Base-by-base conservation (phyloP, 441 rosid species). In the Erodium chrysanthum region DNA sequence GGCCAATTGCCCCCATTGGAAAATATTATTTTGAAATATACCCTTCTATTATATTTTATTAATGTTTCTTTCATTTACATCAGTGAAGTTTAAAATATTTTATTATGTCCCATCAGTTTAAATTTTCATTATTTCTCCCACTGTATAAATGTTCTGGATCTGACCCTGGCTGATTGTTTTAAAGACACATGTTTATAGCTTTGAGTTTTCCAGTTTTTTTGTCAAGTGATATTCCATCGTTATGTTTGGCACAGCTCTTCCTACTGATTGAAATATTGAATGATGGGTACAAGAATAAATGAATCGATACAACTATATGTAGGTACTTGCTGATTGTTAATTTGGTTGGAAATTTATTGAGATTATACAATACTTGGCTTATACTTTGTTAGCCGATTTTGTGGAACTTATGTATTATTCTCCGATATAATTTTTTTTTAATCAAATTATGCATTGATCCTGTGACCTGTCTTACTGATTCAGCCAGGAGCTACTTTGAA, bases 401-500 rank as follows among this genome's bases (percentile, higher is more conserved):
- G 33, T 65, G 56, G 52, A 44, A 42, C 20, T 37, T 54, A 25
- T 4, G 27, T 64, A 21, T 62, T 52, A 29, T 14, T 42, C 20
- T 37, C 33, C 10, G 18, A 1, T 70, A 14, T 44, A 44, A n/a
- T n/a, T n/a, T n/a, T 15, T 59, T 46, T 70, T 69, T 52, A 66
- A 61, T 65, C 27, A 58, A 58, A 58, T 58, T 58, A 23, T 7
- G n/a, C 62, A 58, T 23, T 58, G 17, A 44, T 44, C 17, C 9
- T 22, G n/a, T 58, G 15, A 12, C 17, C 9, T 22, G n/a, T 58
- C 7, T 58, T 58, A 58, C 62, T 58, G 22, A 58, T 81, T 77
- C 86, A 95, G 99, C 97, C 96, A 44, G 99, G 96, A 76, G 85
- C 70, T 71, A 64, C 89, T 77, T 67, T 92, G 66, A 92, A 95